Evolutionary conservation across 352 stramenopile genomes (phyloP), one percentile per base, ranked within the genome.

Genomic region (Globisporangium middletonii): DNA sequence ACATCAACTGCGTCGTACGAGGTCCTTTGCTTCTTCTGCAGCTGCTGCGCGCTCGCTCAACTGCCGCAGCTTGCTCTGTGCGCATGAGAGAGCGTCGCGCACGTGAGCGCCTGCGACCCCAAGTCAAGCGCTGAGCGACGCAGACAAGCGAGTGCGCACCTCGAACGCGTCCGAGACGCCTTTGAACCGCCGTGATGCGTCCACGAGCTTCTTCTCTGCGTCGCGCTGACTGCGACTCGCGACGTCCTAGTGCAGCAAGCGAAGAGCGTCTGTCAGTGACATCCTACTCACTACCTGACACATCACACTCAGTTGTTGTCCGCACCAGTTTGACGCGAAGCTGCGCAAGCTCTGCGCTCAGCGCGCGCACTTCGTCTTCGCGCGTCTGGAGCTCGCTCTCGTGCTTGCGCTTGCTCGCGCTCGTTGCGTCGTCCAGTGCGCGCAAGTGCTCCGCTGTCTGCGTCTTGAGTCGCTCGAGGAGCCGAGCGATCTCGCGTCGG

Each of bases 401-500:
- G 28, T 78, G 64, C 33, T 75, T 80, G 30, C 68, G 67, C 12
- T 59, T 52, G n/a, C 69, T 16, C 11, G 63, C 30, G n/a, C 19
- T 64, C 13, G 70, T 13, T 26, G 15, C 69, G 7, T 89, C 79
- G 30, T 86, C 73, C 52, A 81, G 62, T 0, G 30, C 44, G 49
- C 85, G 86, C 7, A 89, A 47, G 26, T 89, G 63, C 8, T 77
- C 68, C 16, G 68, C 64, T 35, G 75, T 73, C 57, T 88, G 65
- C 5, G 75, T 63, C 15, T 65, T 71, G 35, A 89, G 64, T 16
- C 66, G 66, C 43, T 89, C 83, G 2, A 90, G 60, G 9, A 94
- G 67, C 5, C 81, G 71, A 43, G 75, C 72, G 50, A 94, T 86
- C 54, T 94, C 81, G 45, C 79, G 76, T 9, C 83, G 66, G 38